Percentiles rank a stretch among this genome's conserved stretches.
Conservation (phyloP, 305 asterid genomes). For the Ajuga reptans region DNA sequence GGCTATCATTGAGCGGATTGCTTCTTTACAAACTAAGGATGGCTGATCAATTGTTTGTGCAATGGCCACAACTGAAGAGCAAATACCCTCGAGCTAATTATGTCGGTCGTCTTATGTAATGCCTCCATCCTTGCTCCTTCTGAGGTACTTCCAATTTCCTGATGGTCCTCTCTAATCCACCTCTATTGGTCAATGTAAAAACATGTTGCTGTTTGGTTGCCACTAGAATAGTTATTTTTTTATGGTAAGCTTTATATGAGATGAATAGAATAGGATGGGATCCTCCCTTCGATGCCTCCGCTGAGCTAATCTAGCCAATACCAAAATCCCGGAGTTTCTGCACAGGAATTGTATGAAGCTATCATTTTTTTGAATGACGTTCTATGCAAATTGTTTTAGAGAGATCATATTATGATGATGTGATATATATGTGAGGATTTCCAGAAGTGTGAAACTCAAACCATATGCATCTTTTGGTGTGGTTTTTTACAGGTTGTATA, state of each 20-base stretch:
- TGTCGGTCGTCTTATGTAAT: constrained; percentile 46
- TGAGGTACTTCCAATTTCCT: constrained; percentile 19
- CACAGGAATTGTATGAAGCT: no score
- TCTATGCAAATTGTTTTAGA: no score
- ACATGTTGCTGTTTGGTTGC: neutral
- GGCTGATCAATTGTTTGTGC: constrained; percentile 85
- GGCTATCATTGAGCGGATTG: constrained; percentile 73
- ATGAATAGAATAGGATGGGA: no score
- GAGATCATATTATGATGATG: no score
- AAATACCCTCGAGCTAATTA: constrained; percentile 68
- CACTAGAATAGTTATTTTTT: neutral
- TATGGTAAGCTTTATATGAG: no score
- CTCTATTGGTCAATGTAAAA: neutral
- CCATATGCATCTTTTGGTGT: neutral
- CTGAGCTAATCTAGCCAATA: no score
- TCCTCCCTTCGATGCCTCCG: no score
- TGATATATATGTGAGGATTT: neutral
- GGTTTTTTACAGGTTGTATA: neutral
- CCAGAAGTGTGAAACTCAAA: neutral
- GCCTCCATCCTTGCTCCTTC: constrained; percentile 4
- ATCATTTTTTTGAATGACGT: no score
- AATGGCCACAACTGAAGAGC: constrained; percentile 75
- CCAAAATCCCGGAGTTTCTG: no score
- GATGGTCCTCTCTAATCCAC: neutral
- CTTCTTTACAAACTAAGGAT: constrained; percentile 69